phyloP scores from a whole-genome alignment of 1,139 yeast genomes.

The Nakaseomyces nivariensis region DNA sequence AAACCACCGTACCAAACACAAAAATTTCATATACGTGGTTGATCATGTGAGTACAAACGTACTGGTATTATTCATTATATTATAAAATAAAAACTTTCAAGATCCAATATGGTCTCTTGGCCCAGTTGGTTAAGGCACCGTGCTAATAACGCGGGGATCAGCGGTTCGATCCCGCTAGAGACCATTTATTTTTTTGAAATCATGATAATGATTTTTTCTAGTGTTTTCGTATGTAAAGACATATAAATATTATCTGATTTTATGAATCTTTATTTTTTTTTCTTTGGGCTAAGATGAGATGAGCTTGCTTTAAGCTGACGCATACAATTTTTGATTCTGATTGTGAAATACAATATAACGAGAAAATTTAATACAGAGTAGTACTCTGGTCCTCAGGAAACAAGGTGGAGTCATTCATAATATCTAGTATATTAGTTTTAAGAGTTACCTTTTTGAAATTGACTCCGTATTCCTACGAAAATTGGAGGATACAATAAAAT shows the following conservation, averaged over 20 bases:
- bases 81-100: background rate
- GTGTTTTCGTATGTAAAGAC: background rate
- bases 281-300: background rate
- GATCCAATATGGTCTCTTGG: conserved; percentile 5
- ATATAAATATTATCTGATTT: too few species aligned
- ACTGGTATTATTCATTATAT: too few species aligned
- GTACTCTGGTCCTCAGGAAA: conserved; percentile 1
- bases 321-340: too few species aligned
- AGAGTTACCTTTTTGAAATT: background rate
- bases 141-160: conserved; percentile 9
- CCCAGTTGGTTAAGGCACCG: conserved; percentile 9
- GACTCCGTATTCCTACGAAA: conserved; percentile 2
- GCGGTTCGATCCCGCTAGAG: conserved; percentile 9
- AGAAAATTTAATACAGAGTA: background rate
- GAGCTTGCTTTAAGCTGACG: background rate
- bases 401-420: conserved; percentile 2
- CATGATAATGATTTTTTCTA: too few species aligned
- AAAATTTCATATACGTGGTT: too few species aligned
- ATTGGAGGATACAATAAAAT: background rate
- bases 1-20: too few species aligned
- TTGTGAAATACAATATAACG: too few species aligned
- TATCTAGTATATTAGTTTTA: background rate
- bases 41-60: too few species aligned
- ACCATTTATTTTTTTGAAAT: conserved; percentile 4
- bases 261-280: background rate